Evolutionary conservation across 176 grass and related monocot genomes (phyloP).

Genomic region (Bolboschoenus planiculmis): DNA sequence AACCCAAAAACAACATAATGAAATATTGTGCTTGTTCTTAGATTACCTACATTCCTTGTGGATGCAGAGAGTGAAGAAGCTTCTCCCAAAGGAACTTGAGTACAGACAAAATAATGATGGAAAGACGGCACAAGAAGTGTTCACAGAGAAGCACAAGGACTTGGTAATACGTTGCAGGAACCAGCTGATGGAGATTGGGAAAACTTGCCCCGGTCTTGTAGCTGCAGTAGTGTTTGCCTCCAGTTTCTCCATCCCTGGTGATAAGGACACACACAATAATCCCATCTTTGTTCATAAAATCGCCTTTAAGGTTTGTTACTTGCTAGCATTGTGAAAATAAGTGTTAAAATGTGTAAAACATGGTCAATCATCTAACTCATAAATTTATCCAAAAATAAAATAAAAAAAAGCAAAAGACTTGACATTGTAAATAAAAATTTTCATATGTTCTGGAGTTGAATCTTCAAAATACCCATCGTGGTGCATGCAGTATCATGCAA

Average conservation of each 20-base stretch:
- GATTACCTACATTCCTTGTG: neutral
- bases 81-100: slow-evolving; percentile 8
- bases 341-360: neutral
- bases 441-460: neutral
- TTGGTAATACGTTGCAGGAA: neutral
- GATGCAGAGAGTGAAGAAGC: slow-evolving; percentile 18
- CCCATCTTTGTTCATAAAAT: slow-evolving; percentile 15
- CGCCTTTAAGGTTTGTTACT: slow-evolving; percentile 17
- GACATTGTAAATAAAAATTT: neutral
- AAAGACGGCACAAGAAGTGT: slow-evolving; percentile 24
- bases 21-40: neutral
- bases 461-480: neutral
- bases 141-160: slow-evolving; percentile 1
- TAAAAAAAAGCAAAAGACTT: neutral
- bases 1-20: neutral
- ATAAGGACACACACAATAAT: slow-evolving; percentile 10
- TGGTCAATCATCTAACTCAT: neutral
- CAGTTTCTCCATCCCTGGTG: slow-evolving; percentile 38
- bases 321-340: neutral
- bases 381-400: neutral
- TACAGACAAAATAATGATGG: slow-evolving; percentile 1
- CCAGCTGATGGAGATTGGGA: slow-evolving; percentile 20
- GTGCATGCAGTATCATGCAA: neutral
- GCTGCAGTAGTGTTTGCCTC: slow-evolving; percentile 35
- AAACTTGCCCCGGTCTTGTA: slow-evolving; percentile 26